A percentile compares a stretch with the other conserved stretches of the same genome.
Conservation (phyloP, 73 alveolate species). For the Stentor coeruleus region DNA sequence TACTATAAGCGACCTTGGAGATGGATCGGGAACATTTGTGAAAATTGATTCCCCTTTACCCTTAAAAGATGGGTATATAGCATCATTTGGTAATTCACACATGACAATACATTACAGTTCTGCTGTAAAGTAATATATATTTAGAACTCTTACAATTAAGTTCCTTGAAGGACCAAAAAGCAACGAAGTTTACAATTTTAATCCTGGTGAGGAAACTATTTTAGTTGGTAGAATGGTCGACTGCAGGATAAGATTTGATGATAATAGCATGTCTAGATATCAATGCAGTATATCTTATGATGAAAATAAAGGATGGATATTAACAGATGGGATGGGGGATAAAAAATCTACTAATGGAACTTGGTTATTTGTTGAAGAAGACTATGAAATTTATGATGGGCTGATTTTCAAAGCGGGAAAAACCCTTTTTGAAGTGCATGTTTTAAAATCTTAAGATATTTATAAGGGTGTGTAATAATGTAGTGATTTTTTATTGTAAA, state of each 20-base stretch:
- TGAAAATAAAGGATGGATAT: constrained; percentile 40
- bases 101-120: constrained; percentile 39
- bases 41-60: constrained; percentile 35
- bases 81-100: constrained; percentile 56
- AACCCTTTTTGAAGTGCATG: constrained; percentile 53
- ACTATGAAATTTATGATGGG: constrained; percentile 33
- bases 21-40: constrained; percentile 54
- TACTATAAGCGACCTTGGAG: constrained; percentile 48
- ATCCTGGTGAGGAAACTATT: constrained; percentile 26
- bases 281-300: constrained; percentile 57
- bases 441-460: too few relatives aligned
- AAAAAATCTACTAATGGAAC: constrained; percentile 51
- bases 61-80: constrained; percentile 49
- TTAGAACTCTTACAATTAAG: constrained; percentile 41
- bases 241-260: constrained; percentile 63
- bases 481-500: too few relatives aligned
- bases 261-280: constrained; percentile 57
- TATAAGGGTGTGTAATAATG: too few relatives aligned
- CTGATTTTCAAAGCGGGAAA: constrained; percentile 53
- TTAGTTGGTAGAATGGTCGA: constrained; percentile 51
- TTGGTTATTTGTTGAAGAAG: constrained; percentile 54
- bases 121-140: too few relatives aligned
- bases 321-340: constrained; percentile 43
- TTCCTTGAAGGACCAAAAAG: constrained; percentile 65
- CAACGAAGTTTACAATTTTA: constrained; percentile 35